Base-by-base conservation (phyloP, 192 early-diverging fungal genomes). In the Entomortierella lignicola region DNA sequence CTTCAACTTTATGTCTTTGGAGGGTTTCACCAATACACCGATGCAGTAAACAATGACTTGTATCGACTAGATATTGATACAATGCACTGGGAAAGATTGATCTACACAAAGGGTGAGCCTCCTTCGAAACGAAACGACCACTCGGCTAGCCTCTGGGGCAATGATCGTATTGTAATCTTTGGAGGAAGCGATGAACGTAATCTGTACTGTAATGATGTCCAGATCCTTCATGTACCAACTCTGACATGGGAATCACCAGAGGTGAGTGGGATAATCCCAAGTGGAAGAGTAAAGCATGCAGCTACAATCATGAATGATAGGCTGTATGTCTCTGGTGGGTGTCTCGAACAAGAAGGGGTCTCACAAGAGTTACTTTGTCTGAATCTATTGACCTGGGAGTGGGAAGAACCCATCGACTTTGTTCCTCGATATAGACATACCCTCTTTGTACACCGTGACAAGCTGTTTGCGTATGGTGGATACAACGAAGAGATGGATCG, bases 31-130 rank as follows among this genome's bases (percentile, higher is more conserved):
- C 83, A 86, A 43, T 92, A 90, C 60, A 89, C 85, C 13, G 89
- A 90, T 67, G 90, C 89, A 43, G 89, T 92, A 30, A 91, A 86
- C 74, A 90, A 92, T 61, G 86, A 87, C 60, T 66, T 92, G 20
- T 87, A 87, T 63, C 74, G 77, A n/a, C 68, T 91, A 2, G 81
- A 84, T 39, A 25, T 86, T 8, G 69, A 84, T 13, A 77, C 82
- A 10, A 69, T 74, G 58, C 48, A 66, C 41, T 92, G 91, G 91
- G 80, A 83, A 23, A 77, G 80, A 29, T 61, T 90, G 17, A 81
- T 87, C 23, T 83, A 86, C 51, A 84, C 84, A 34, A 87, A 85
- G 25, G 88, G 86, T 23, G 66, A 71, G 31, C 75, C 77, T 25
- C 87, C 88, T 18, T 85, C 85, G 17, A 85, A 89, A 63, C 82